Conservation (phyloP, 192 early-diverging fungal species). For the Phlyctochytrium arcticum region DNA sequence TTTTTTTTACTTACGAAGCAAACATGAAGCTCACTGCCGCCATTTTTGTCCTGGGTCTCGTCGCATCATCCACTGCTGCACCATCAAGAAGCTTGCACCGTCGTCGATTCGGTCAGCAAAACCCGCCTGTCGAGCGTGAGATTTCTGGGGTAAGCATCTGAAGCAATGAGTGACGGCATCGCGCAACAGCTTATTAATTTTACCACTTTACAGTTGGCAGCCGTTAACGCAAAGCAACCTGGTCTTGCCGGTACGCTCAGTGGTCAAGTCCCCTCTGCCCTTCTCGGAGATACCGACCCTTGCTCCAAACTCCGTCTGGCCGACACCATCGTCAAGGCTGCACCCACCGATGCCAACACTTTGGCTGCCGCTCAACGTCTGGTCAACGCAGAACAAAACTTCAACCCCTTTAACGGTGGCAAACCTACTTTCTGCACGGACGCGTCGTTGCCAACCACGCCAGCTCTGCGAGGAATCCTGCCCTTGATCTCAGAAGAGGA, state of each 20-base stretch:
- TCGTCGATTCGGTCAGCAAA: conserved; percentile 26
- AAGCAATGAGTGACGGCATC: no score
- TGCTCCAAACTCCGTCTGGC: conserved; percentile 32
- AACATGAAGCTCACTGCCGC: no score
- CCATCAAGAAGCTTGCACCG: no score
- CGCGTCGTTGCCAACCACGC: conserved; percentile 15
- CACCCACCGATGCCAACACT: conserved; percentile 10
- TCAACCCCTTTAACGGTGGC: conserved; percentile 25
- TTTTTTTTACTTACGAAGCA: no score
- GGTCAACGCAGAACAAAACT: conserved; percentile 29
- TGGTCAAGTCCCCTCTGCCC: conserved; percentile 17
- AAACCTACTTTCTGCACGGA: conserved; percentile 20
- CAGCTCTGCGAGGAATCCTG: conserved; percentile 23
- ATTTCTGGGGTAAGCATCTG: background rate
- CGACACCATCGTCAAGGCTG: conserved; percentile 17
- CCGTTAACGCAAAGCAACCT: background rate
- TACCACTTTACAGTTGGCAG: background rate
- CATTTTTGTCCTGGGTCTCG: no score
- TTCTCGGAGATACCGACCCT: conserved; percentile 33
- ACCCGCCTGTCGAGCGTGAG: conserved; percentile 17
- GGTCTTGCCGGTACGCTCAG: conserved; percentile 9
- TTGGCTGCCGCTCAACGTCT: conserved; percentile 11
- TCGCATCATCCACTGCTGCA: no score
- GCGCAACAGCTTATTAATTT: no score
- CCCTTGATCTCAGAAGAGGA: background rate